Base-by-base conservation (phyloP, 495 filamentous ascomycete species). In the Trichoderma parareesei region DNA sequence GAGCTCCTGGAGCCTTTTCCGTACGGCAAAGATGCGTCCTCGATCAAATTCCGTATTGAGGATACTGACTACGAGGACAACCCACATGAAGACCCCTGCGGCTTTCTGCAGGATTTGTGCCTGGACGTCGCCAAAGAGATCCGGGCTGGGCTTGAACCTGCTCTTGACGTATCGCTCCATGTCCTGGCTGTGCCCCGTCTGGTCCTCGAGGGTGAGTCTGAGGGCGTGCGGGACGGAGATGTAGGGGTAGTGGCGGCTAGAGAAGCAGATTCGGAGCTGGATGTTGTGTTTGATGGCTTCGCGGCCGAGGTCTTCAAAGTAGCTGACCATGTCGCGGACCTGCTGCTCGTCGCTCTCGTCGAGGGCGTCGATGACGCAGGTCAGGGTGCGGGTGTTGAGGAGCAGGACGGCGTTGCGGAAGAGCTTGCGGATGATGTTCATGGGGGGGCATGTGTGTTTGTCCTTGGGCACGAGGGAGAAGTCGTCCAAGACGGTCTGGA, bases 61-160 rank as follows among this genome's bases (percentile, higher is more conserved):
- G 41, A 78, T 77, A 6, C 73, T 63, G 4, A 77, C 71, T 55
- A 78, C 73, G 7, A 77, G 61, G 1, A 75, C 68, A 4, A 77
- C 72, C 77, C 76, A 81, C 60, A 79, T 66, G 40, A 81, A 81
- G 27, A 79, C 68, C 4, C 78, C 76, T 18, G 69, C 53, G 46
- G 77, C 68, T 64, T 75, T 79, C 0, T 61, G 5, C 3, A 75
- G 68, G 43, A 81, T 37, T 49, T 71, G 53, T 0, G 37, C n/a
- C 61, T 60, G 55, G 0, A 77, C 42, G 9, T 67, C 33, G 6
- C 73, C 41, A 16, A 42, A 16, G 9, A 70, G n/a, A 1, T 48
- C 38, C 37, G 27, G 40, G 13, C 62, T 42, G 40, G 64, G 5
- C 16, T 41, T 1, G n/a, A 67, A 60, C 40, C 62, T 33, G 9